These are phyloP conservation scores for Colletotrichum plurivorum DNA, from an alignment of 2,329 filamentous ascomycete species.

Conservation along the genomic window DNA sequence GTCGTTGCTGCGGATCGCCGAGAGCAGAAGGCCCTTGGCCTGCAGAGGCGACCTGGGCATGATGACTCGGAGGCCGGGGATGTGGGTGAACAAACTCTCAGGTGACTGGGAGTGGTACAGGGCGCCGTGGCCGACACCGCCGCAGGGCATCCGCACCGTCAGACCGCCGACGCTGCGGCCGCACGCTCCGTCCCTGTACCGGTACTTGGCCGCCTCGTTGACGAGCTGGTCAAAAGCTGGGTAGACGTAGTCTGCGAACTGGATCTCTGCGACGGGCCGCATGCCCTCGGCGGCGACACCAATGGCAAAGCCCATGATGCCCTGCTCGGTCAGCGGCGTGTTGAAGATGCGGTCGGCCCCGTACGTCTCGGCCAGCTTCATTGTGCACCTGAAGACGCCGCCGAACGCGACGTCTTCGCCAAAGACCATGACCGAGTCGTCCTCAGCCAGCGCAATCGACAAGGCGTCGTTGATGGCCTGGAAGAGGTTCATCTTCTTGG, in stretches of 20 bases:
- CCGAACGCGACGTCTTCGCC: constrained; percentile 98
- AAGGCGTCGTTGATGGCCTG: constrained; percentile 94
- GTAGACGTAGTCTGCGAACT: constrained; percentile 95
- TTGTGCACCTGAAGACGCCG: constrained; percentile 94
- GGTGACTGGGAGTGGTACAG: constrained; percentile 92
- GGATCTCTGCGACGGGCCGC: constrained; percentile 93
- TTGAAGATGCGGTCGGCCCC: constrained; percentile 95
- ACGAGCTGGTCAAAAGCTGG: constrained; percentile 95
- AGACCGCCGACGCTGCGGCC: constrained; percentile 79
- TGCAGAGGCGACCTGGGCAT: constrained; percentile 89
- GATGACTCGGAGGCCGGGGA: constrained; percentile 87
- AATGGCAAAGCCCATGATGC: constrained; percentile 93
- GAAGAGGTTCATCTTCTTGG: constrained; percentile 93
- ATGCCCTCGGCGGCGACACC: constrained; percentile 92
- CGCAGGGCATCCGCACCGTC: constrained; percentile 91
- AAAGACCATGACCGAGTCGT: constrained; percentile 91
- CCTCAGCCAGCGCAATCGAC: constrained; percentile 83
- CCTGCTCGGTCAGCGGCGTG: constrained; percentile 93
- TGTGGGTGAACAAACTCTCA: constrained; percentile 88
- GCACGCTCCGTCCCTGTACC: constrained; percentile 78
- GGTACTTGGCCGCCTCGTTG: constrained; percentile 91
- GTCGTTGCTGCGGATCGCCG: constrained; percentile 84
- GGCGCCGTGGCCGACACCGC: constrained; percentile 89
- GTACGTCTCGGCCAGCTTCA: constrained; percentile 90
- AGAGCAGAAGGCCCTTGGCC: constrained; percentile 87